Percentiles rank a stretch among this genome's conserved stretches.
These are phyloP conservation scores for Fusarium mundagurra DNA, from an alignment of 2,329 filamentous ascomycete genomes.

Conservation along the genomic window DNA sequence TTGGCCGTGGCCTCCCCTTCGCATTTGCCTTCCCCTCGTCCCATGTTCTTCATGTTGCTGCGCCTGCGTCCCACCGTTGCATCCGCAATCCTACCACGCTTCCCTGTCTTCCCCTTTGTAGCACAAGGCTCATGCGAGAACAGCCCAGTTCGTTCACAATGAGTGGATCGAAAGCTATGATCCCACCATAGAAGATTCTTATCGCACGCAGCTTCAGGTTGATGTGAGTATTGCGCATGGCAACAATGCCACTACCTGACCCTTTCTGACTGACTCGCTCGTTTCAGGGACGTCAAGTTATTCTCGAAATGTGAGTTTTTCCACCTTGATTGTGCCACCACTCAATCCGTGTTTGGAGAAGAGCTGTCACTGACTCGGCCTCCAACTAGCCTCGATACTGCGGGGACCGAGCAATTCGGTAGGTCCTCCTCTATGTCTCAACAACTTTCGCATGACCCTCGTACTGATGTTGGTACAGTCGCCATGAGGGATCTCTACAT, in stretches of 20 bases:
- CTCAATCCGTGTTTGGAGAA: constrained; percentile 26
- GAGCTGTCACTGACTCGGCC: constrained; percentile 34
- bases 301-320: constrained; percentile 81
- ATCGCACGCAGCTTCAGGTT: constrained; percentile 79
- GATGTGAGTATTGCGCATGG: constrained; percentile 71
- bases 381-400: constrained; percentile 82
- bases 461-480: constrained; percentile 52
- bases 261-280: constrained; percentile 45
- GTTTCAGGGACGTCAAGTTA: constrained; percentile 81
- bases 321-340: background rate
- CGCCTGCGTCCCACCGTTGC: constrained; percentile 21
- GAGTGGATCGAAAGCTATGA: constrained; percentile 93
- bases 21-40: constrained; percentile 2
- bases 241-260: constrained; percentile 13
- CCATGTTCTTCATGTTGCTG: constrained; percentile 20
- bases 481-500: constrained; percentile 86
- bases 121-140: constrained; percentile 33
- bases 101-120: constrained; percentile 27
- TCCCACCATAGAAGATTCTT: constrained; percentile 81
- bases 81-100: constrained; percentile 17
- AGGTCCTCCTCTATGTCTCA: constrained; percentile 50
- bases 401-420: constrained; percentile 94
- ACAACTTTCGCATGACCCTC: constrained; percentile 17
- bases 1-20: background rate
- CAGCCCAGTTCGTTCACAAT: constrained; percentile 92